Percentiles rank a stretch among this genome's conserved stretches.
Conservation (phyloP, 129 eudicot genomes). For the Flaveria bidentis region DNA sequence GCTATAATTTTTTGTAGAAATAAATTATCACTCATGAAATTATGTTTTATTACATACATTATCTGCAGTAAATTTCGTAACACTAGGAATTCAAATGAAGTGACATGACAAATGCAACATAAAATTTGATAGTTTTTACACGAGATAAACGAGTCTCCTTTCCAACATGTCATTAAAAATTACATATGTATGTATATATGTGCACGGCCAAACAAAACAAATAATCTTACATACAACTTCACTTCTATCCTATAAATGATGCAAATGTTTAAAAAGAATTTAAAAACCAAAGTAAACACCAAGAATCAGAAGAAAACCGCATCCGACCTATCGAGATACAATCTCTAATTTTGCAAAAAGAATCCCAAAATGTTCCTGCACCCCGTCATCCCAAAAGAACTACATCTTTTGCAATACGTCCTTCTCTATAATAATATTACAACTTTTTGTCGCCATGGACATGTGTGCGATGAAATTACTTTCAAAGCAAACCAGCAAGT, state of each 20-base stretch:
- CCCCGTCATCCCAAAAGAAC: not conserved
- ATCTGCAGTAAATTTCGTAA: not conserved
- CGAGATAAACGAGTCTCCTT: not conserved
- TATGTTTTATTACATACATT: not conserved
- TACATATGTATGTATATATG: slow-evolving; percentile 29
- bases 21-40: too few species aligned
- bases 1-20: too few species aligned
- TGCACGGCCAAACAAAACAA: slow-evolving; percentile 33
- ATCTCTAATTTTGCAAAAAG: slow-evolving; percentile 20
- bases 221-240: slow-evolving; percentile 38
- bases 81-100: not conserved
- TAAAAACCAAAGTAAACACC: slow-evolving; percentile 16
- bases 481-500: slow-evolving; percentile 83
- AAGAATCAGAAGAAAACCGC: slow-evolving; percentile 14
- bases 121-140: slow-evolving; percentile 4
- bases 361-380: slow-evolving; percentile 12
- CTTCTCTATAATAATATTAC: not conserved
- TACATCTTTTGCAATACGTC: not conserved
- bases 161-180: not conserved
- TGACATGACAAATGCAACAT: not conserved
- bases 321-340: slow-evolving; percentile 20
- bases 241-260: slow-evolving; percentile 23
- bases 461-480: not conserved
- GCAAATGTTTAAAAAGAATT: slow-evolving; percentile 33
- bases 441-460: not conserved